phyloP scores from a whole-genome alignment of 352 stramenopile genomes.

The Elongisporangium senticosum region DNA sequence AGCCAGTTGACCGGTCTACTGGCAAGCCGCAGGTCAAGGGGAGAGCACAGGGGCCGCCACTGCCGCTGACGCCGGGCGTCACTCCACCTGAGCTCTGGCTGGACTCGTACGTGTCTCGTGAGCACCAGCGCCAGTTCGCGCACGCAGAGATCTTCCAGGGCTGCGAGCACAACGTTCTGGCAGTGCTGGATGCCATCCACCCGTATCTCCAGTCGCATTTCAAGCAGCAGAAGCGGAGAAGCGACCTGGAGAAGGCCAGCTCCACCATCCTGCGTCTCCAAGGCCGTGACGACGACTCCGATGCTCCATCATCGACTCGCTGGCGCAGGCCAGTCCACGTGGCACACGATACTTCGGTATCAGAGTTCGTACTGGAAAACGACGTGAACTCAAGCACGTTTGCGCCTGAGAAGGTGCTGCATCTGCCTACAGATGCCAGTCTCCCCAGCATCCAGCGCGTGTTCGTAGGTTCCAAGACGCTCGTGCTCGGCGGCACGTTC shows the following conservation, averaged over 20 bases:
- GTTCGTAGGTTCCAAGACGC: slow-evolving; percentile 34
- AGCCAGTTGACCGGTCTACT: too few relatives aligned
- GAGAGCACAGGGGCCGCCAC: too few relatives aligned
- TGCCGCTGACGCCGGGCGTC: too few relatives aligned
- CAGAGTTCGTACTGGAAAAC: not conserved
- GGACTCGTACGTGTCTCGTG: slow-evolving; percentile 36
- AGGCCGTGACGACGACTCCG: too few relatives aligned
- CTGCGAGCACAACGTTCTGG: slow-evolving; percentile 46
- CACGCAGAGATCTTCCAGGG: slow-evolving; percentile 47
- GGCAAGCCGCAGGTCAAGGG: too few relatives aligned
- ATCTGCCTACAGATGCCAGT: slow-evolving; percentile 19
- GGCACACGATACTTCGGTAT: not conserved
- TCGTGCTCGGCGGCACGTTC: slow-evolving; percentile 57
- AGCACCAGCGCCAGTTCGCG: slow-evolving; percentile 41
- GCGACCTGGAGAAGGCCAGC: slow-evolving; percentile 15
- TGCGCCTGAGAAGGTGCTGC: slow-evolving; percentile 50
- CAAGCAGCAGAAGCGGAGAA: not conserved
- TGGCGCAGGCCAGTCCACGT: too few relatives aligned
- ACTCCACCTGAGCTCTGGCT: slow-evolving; percentile 32
- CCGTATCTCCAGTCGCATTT: slow-evolving; percentile 55
- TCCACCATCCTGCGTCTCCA: slow-evolving; percentile 22
- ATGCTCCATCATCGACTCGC: too few relatives aligned
- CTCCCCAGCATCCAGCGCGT: slow-evolving; percentile 19
- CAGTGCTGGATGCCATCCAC: slow-evolving; percentile 56
- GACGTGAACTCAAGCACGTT: slow-evolving; percentile 47